These are phyloP conservation scores for Chamaenerion angustifolium DNA, from an alignment of 345 rosid genomes.

Conservation along the genomic window DNA sequence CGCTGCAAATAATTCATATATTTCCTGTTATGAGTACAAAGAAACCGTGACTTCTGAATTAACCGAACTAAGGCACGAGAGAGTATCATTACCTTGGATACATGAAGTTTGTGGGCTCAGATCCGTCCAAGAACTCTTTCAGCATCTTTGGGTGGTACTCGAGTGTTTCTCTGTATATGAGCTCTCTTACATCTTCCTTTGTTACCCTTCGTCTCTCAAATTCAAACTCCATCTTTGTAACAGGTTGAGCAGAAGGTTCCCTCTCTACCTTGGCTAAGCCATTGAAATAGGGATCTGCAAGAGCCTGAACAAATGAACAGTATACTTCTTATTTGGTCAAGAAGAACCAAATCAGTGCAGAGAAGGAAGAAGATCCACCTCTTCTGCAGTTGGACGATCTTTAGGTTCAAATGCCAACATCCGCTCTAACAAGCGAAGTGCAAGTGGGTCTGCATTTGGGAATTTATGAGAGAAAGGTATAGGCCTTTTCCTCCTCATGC, in stretches of 20 bases:
- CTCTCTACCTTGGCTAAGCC: conserved; percentile 92
- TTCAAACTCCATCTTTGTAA: conserved; percentile 89
- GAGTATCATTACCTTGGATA: conserved; percentile 65
- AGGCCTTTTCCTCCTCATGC: conserved; percentile 88
- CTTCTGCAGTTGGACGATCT: conserved; percentile 87
- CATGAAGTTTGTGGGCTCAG: conserved; percentile 90
- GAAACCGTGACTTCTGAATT: neutral
- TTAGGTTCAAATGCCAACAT: conserved; percentile 94
- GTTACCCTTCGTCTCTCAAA: conserved; percentile 92
- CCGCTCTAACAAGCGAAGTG: conserved; percentile 70
- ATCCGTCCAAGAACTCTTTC: conserved; percentile 75
- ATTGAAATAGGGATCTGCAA: conserved; percentile 85
- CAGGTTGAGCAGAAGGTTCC: conserved; percentile 94
- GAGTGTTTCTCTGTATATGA: conserved; percentile 78
- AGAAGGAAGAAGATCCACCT: conserved; percentile 24
- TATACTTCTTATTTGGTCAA: conserved; percentile 10
- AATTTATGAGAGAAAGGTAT: conserved; percentile 75
- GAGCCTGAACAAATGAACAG: conserved; percentile 40
- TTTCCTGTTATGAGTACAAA: neutral
- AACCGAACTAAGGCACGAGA: neutral
- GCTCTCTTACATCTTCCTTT: conserved; percentile 89
- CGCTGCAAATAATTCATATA: conserved; percentile 33
- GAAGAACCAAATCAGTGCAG: conserved; percentile 4
- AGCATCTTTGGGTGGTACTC: conserved; percentile 96
- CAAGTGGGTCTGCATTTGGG: conserved; percentile 87